Evolutionary conservation across 1,284 basidiomycete species (phyloP).

Genomic region (Golubevia sp.): DNA sequence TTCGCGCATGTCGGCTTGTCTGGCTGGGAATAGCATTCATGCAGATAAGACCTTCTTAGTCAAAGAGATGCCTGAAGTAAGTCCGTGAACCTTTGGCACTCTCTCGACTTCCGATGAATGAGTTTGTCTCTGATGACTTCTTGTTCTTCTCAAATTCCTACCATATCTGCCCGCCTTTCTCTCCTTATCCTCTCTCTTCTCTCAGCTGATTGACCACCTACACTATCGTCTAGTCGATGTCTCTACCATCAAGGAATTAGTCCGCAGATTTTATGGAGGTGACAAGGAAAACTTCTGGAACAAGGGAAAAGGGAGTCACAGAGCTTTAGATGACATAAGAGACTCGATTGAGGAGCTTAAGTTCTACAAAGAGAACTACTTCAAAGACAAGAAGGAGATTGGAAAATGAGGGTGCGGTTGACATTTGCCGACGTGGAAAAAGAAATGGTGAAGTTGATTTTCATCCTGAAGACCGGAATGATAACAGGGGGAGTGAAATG

Average conservation of each 20-base stretch:
- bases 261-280: slow-evolving; percentile 40
- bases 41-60: slow-evolving; percentile 55
- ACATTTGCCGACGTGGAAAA: no score
- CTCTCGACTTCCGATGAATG: not conserved
- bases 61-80: slow-evolving; percentile 47
- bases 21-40: slow-evolving; percentile 59
- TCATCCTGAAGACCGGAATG: no score
- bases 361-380: slow-evolving; percentile 63
- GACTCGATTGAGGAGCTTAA: slow-evolving; percentile 71
- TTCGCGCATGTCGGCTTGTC: slow-evolving; percentile 27
- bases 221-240: slow-evolving; percentile 56
- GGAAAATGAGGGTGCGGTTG: no score
- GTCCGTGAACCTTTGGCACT: not conserved
- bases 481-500: no score
- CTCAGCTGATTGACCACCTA: slow-evolving; percentile 33
- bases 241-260: slow-evolving; percentile 46
- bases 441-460: no score
- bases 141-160: no score
- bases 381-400: no score
- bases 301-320: slow-evolving; percentile 42
- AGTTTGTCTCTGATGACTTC: not conserved
- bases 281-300: not conserved
- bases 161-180: not conserved
- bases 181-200: not conserved
- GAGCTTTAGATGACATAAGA: slow-evolving; percentile 77